These are phyloP conservation scores for Herpotrichia juniperi DNA, from an alignment of 2,329 filamentous ascomycete genomes.

Conservation along the genomic window DNA sequence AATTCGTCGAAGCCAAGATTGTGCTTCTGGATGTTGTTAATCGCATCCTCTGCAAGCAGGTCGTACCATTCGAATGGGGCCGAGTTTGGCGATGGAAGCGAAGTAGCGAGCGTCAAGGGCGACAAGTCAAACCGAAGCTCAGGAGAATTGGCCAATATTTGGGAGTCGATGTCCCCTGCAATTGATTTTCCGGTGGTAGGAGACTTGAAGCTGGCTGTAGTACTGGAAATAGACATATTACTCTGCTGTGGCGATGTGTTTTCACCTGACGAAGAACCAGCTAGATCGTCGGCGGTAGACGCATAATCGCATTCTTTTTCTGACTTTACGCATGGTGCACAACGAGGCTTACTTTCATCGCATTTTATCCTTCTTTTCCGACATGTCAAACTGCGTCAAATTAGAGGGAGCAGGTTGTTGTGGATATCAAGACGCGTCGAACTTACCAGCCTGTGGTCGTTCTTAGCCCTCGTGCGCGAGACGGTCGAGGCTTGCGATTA, in stretches of 20 bases:
- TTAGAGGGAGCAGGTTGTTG: constrained; percentile 11
- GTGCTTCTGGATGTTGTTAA: constrained; percentile 43
- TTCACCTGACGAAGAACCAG: background rate
- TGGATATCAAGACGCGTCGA: background rate
- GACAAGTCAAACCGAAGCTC: constrained; percentile 39
- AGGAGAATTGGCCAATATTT: constrained; percentile 31
- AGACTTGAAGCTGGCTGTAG: constrained; percentile 12
- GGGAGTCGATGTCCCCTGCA: constrained; percentile 24
- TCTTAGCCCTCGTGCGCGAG: constrained; percentile 51
- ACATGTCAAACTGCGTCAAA: constrained; percentile 47
- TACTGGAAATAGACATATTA: background rate
- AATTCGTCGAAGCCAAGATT: constrained; percentile 38
- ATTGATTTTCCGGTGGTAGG: constrained; percentile 24
- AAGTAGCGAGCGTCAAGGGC: constrained; percentile 34
- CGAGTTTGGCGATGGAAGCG: constrained; percentile 48
- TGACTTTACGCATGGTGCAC: constrained; percentile 52
- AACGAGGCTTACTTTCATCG: constrained; percentile 54
- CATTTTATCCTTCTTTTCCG: constrained; percentile 58
- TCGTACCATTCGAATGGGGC: constrained; percentile 59
- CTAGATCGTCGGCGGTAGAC: background rate
- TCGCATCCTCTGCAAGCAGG: constrained; percentile 53
- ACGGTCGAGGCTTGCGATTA: constrained; percentile 44
- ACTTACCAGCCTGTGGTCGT: constrained; percentile 53
- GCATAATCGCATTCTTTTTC: constrained; percentile 51
- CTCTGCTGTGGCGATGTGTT: background rate